Base-by-base conservation (phyloP, 768 basidiomycete genomes). In the Neoboletus magnificus region DNA sequence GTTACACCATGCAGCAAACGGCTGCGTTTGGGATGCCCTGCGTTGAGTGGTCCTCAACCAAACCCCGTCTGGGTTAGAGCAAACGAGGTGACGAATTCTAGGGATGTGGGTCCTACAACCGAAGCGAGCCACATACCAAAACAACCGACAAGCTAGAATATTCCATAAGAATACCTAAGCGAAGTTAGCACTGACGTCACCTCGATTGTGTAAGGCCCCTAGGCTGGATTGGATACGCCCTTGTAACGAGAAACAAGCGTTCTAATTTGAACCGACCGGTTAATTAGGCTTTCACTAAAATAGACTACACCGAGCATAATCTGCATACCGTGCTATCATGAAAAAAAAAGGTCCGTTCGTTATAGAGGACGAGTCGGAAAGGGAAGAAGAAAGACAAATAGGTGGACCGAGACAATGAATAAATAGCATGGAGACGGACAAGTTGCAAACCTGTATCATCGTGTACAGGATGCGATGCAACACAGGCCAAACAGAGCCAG, bases 281-380 rank as follows among this genome's bases (percentile, higher is more conserved):
- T 54, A 53, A 66, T 66, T 66, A 63, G 37, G 36, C 45, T 50
- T 51, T 57, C 52, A n/a, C 50, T 67, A 67, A 41, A 43, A 58
- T 67, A 67, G 52, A 69, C 62, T 67, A 67, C 65, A 61, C 48
- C 30, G 60, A 56, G 32, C 39, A 55, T 68, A 60, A 58, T 42
- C 54, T 58, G 58, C 48, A 43, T 58, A 52, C 52, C 51, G 54
- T 53, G 36, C 50, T 10, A 49, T 45, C 36, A 25, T 59, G 57
- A 32, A 40, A 32, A 15, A 48, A 16, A 15, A 39, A 2, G 22
- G 44, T 52, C 49, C 32, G 30, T 43, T 39, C 36, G 35, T 32
- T 33, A 25, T 27, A 0, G 40, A 43, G 13, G 32, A 57, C 56
- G 20, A 9, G 56, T 36, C 46, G 48, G 30, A 12, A 22, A 23